phyloP scores from a whole-genome alignment of 768 basidiomycete genomes.

The Pulveroboletus sp. region DNA sequence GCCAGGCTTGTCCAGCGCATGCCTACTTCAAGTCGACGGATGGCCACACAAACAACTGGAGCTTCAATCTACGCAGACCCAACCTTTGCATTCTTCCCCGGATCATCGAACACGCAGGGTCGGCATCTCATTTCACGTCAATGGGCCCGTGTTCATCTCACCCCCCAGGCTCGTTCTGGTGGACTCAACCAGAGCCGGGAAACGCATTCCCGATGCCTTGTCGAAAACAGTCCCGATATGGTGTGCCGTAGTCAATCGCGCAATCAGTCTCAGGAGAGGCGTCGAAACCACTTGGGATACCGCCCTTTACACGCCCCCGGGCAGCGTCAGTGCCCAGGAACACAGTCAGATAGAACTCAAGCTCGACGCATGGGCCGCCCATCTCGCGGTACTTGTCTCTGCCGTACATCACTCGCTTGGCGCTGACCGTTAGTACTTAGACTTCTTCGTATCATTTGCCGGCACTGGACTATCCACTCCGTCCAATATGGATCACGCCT shows the following conservation, averaged over 20 bases:
- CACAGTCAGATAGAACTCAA: slow-evolving; percentile 69
- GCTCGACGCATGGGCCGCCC: slow-evolving; percentile 67
- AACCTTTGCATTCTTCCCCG: slow-evolving; percentile 77
- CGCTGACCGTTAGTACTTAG: slow-evolving; percentile 33
- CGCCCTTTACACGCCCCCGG: slow-evolving; percentile 67
- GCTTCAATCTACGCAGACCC: slow-evolving; percentile 78
- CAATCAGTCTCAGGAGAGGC: slow-evolving; percentile 30
- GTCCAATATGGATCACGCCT: slow-evolving; percentile 89
- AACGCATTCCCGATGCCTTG: slow-evolving; percentile 90
- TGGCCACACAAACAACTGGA: slow-evolving; percentile 83
- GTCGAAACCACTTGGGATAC: slow-evolving; percentile 45
- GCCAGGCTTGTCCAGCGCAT: slow-evolving; percentile 13
- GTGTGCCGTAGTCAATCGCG: slow-evolving; percentile 86
- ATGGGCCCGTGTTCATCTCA: background rate
- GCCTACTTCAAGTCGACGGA: slow-evolving; percentile 95
- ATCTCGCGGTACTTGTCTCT: slow-evolving; percentile 51
- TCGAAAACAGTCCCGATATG: slow-evolving; percentile 94
- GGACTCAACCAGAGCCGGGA: slow-evolving; percentile 91
- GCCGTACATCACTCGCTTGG: background rate
- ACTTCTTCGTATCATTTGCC: slow-evolving; percentile 71
- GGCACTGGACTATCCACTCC: slow-evolving; percentile 57
- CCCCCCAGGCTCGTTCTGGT: slow-evolving; percentile 70
- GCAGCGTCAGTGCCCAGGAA: slow-evolving; percentile 69
- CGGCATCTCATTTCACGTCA: slow-evolving; percentile 15
- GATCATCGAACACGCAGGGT: slow-evolving; percentile 60